Evolutionary conservation across 495 filamentous ascomycete genomes (phyloP).

Genomic region (Copromyces sp.): DNA sequence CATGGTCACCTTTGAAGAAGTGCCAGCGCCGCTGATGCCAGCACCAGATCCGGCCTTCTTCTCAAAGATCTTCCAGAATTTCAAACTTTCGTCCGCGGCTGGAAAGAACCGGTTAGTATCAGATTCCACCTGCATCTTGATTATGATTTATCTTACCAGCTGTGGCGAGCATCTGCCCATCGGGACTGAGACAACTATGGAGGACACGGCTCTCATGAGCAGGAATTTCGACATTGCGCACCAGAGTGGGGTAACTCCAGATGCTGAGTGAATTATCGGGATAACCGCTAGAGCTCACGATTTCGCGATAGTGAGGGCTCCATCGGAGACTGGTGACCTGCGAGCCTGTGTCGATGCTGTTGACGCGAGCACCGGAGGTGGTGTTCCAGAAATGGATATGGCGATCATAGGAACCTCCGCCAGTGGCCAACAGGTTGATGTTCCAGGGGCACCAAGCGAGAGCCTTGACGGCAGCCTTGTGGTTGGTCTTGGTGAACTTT

Average conservation of each 20-base stretch:
- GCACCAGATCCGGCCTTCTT: constrained; percentile 71
- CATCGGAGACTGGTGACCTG: constrained; percentile 93
- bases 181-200: constrained; percentile 88
- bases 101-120: constrained; percentile 9
- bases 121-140: neutral
- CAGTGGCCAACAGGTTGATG: constrained; percentile 89
- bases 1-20: constrained; percentile 53
- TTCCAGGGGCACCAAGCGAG: constrained; percentile 99
- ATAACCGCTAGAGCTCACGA: constrained; percentile 92
- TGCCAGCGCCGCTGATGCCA: constrained; percentile 48
- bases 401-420: constrained; percentile 90
- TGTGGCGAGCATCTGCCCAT: constrained; percentile 94
- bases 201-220: constrained; percentile 97
- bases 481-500: constrained; percentile 99
- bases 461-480: constrained; percentile 96
- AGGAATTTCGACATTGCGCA: constrained; percentile 95
- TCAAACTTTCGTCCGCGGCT: constrained; percentile 91
- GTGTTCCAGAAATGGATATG: constrained; percentile 99
- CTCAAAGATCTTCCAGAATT: constrained; percentile 99
- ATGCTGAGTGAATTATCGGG: constrained; percentile 98
- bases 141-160: constrained; percentile 43
- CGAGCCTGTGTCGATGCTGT: constrained; percentile 96
- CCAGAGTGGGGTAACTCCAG: constrained; percentile 95
- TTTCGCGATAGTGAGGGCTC: constrained; percentile 94
- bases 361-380: constrained; percentile 90